Conservation (phyloP, 2,329 filamentous ascomycete genomes). For the Fusarium sp. region DNA sequence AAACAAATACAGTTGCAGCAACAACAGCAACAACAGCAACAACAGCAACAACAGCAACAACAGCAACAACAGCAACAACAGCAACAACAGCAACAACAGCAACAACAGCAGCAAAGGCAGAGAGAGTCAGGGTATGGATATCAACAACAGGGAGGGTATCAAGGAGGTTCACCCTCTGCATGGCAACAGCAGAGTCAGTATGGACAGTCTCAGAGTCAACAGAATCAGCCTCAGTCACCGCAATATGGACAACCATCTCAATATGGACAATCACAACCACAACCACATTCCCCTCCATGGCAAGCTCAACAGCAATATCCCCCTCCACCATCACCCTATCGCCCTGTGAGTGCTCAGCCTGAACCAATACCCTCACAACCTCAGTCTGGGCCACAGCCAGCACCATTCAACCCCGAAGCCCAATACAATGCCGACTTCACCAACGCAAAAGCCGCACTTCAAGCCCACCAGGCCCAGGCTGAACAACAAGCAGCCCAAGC, state of each 20-base stretch:
- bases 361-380: neutral
- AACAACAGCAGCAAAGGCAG: conserved; percentile 11
- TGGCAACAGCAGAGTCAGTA: conserved; percentile 23
- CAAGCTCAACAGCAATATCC: conserved; percentile 14
- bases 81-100: no score
- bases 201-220: conserved; percentile 15
- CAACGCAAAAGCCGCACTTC: neutral
- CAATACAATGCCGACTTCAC: conserved; percentile 1
- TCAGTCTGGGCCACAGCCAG: neutral
- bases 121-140: conserved; percentile 6
- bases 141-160: conserved; percentile 14
- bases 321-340: conserved; percentile 8
- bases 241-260: conserved; percentile 15
- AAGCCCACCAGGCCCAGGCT: neutral
- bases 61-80: no score
- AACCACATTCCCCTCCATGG: neutral
- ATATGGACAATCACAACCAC: conserved; percentile 9
- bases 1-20: conserved; percentile 29
- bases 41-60: no score
- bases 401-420: neutral
- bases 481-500: neutral
- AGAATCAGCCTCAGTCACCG: conserved; percentile 10
- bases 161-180: neutral
- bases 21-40: conserved; percentile 36
- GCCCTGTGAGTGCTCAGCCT: conserved; percentile 2